Evolutionary conservation across 352 stramenopile species (phyloP).

Genomic region (Phytopythium ostracodes): DNA sequence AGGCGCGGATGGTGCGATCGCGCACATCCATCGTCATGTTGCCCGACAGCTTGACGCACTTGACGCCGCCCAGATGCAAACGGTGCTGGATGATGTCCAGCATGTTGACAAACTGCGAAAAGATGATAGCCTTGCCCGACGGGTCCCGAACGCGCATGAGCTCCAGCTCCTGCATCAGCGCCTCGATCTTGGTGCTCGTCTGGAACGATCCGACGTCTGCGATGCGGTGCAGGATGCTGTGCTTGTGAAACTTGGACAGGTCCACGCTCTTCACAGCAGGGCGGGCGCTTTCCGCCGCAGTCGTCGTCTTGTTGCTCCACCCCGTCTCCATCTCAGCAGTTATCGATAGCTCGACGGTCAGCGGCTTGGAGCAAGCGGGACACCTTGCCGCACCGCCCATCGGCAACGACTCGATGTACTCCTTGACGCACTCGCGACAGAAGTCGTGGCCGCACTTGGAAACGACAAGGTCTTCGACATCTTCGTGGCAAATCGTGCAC

Average conservation of each 20-base stretch:
- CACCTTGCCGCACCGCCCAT: constrained; percentile 57
- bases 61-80: constrained; percentile 85
- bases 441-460: constrained; percentile 91
- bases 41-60: constrained; percentile 90
- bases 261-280: constrained; percentile 22
- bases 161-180: constrained; percentile 95
- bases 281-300: neutral
- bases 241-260: constrained; percentile 64
- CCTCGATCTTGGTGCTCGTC: constrained; percentile 98
- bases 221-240: constrained; percentile 64
- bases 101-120: constrained; percentile 99
- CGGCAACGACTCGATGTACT: constrained; percentile 76
- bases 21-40: constrained; percentile 88
- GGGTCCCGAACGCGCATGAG: constrained; percentile 91
- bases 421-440: constrained; percentile 85
- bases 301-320: constrained; percentile 9
- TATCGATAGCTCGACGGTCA: constrained; percentile 82
- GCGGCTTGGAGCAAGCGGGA: constrained; percentile 70
- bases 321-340: constrained; percentile 11
- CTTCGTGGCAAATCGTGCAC: constrained; percentile 94
- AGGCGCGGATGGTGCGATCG: constrained; percentile 72
- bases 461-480: constrained; percentile 84
- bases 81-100: constrained; percentile 98
- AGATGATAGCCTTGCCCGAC: constrained; percentile 98
- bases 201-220: constrained; percentile 68